Conservation (phyloP, 257 asterid genomes). For the Solanum chiquidenum region DNA sequence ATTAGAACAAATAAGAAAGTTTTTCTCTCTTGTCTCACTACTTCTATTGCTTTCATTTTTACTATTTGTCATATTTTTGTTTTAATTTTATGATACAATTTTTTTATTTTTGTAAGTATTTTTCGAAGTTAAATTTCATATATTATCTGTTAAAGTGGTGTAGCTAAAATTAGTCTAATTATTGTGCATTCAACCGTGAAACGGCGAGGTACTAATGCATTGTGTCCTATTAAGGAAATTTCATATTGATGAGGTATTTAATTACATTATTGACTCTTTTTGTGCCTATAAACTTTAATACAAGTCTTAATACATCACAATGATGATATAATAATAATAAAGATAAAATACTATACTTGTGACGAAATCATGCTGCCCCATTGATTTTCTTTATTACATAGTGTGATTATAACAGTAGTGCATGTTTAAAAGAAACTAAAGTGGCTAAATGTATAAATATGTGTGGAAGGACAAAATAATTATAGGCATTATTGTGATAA, state of each 20-base stretch:
- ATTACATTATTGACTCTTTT: background rate
- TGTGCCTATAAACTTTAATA: background rate
- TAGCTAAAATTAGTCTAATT: background rate
- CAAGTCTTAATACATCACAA: background rate
- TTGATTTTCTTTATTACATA: too few relatives aligned
- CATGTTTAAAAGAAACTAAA: background rate
- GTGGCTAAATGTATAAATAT: background rate
- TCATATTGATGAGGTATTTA: background rate
- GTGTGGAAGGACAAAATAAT: background rate
- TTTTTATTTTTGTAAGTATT: too few relatives aligned
- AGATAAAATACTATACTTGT: too few relatives aligned
- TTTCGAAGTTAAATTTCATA: background rate
- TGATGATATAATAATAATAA: too few relatives aligned
- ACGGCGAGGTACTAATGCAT: background rate
- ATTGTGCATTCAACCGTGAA: background rate
- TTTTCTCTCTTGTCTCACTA: background rate
- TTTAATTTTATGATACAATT: too few relatives aligned
- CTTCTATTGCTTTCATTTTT: too few relatives aligned
- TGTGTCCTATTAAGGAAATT: background rate
- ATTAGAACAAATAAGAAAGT: background rate
- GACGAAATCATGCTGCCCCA: background rate
- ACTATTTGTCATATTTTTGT: background rate
- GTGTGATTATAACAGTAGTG: background rate
- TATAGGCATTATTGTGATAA: too few relatives aligned
- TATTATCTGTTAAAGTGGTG: background rate